Percentiles rank a stretch among this genome's conserved stretches.
Conservation (phyloP, 768 basidiomycete species). For the Hericium erinaceus region DNA sequence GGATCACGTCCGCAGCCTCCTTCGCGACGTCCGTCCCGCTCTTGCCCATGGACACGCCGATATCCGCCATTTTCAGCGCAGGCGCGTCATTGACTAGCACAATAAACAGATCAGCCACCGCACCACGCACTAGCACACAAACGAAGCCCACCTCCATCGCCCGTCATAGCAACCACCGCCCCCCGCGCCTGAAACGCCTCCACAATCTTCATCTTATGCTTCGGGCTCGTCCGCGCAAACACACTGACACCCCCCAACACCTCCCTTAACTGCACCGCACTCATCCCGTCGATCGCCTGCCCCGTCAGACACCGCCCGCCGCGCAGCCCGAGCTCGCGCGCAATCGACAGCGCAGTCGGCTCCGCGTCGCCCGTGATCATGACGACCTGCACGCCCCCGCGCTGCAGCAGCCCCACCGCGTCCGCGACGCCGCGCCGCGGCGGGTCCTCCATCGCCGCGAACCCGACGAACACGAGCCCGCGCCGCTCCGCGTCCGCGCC, state of each 20-base stretch:
- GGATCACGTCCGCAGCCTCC: conserved; percentile 93
- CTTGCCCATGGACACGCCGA: conserved; percentile 96
- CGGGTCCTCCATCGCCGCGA: conserved; percentile 93
- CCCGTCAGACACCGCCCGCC: conserved; percentile 38
- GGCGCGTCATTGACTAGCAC: conserved; percentile 85
- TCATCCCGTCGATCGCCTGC: conserved; percentile 70
- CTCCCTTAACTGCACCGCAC: conserved; percentile 71
- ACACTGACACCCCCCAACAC: conserved; percentile 75
- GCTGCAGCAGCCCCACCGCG: conserved; percentile 71
- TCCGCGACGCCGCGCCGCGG: conserved; percentile 91
- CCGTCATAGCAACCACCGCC: conserved; percentile 93
- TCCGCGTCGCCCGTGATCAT: conserved; percentile 98
- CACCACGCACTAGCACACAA: neutral
- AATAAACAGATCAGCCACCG: neutral
- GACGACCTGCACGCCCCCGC: conserved; percentile 88
- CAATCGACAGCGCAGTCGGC: conserved; percentile 83
- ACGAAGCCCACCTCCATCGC: conserved; percentile 73
- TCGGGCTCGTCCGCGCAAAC: conserved; percentile 91
- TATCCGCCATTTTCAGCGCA: conserved; percentile 95
- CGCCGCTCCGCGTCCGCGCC: conserved; percentile 25
- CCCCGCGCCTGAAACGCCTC: conserved; percentile 88
- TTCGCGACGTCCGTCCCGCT: conserved; percentile 99
- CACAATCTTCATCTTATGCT: conserved; percentile 97
- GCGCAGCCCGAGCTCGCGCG: conserved; percentile 72
- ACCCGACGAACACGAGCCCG: conserved; percentile 83